Percentiles rank a stretch among this genome's conserved stretches.
Evolutionary conservation across 73 alveolate species (phyloP).

Genomic region (Paramecium pentaurelia): DNA sequence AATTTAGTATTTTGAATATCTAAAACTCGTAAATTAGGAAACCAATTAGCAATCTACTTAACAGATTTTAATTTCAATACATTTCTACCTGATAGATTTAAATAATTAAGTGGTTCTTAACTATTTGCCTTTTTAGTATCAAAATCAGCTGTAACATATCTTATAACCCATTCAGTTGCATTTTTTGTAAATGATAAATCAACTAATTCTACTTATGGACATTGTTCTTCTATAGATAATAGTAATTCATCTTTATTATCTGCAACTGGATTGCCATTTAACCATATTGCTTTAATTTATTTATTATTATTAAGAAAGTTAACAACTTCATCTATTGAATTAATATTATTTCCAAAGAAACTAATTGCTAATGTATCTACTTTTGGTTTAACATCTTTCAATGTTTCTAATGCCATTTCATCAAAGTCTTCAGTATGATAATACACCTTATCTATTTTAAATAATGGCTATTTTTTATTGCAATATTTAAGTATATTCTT

Average conservation of each 20-base stretch:
- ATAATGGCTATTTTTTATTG: constrained; percentile 43
- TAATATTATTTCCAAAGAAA: not conserved
- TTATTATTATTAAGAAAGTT: constrained; percentile 10
- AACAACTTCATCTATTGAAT: not conserved
- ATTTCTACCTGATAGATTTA: constrained; percentile 76
- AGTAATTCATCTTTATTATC: constrained; percentile 67
- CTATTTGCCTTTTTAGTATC: constrained; percentile 47
- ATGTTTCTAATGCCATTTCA: not conserved
- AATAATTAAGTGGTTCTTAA: constrained; percentile 62
- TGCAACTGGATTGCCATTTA: constrained; percentile 79
- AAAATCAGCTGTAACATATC: constrained; percentile 66
- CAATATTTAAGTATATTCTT: constrained; percentile 30
- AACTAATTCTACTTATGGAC: constrained; percentile 72
- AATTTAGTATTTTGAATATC: constrained; percentile 44
- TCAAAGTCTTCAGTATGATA: constrained; percentile 59
- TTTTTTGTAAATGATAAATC: constrained; percentile 75
- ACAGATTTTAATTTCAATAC: constrained; percentile 50
- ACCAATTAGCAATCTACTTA: constrained; percentile 59
- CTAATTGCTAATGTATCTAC: not conserved
- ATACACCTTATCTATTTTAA: constrained; percentile 10
- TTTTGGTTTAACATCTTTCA: not conserved
- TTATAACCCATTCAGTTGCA: constrained; percentile 81
- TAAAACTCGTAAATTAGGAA: constrained; percentile 57
- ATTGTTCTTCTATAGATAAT: constrained; percentile 65
- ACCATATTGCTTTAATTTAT: constrained; percentile 79